phyloP scores from a whole-genome alignment of 805 yeast genomes.

The Metschnikowia reukaufii region DNA sequence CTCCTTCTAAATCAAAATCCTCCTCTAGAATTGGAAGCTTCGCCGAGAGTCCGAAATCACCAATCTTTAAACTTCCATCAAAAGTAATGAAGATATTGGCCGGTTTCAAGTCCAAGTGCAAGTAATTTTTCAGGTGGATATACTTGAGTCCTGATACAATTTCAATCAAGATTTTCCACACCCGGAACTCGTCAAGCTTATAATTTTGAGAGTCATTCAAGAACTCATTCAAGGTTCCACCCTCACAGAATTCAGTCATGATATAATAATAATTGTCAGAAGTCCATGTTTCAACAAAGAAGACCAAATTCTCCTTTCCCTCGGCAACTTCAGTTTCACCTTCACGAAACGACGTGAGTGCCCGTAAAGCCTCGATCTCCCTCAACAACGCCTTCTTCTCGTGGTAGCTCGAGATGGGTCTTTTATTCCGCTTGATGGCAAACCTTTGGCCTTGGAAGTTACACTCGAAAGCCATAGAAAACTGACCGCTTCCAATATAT shows the following conservation, averaged over 20 bases:
- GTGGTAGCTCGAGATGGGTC: slow-evolving; percentile 50
- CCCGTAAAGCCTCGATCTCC: slow-evolving; percentile 71
- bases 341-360: slow-evolving; percentile 39
- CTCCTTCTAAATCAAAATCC: slow-evolving; percentile 91
- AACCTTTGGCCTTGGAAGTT: slow-evolving; percentile 63
- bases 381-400: slow-evolving; percentile 64
- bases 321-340: slow-evolving; percentile 47
- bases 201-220: slow-evolving; percentile 71
- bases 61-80: slow-evolving; percentile 91
- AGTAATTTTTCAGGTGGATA: slow-evolving; percentile 69
- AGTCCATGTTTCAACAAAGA: slow-evolving; percentile 85
- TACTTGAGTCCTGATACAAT: slow-evolving; percentile 74
- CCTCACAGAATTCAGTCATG: slow-evolving; percentile 94
- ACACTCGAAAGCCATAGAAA: slow-evolving; percentile 84
- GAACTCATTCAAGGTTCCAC: slow-evolving; percentile 84
- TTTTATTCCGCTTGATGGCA: slow-evolving; percentile 86
- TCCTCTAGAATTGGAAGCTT: slow-evolving; percentile 65
- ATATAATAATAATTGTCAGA: slow-evolving; percentile 72
- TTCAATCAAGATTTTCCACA: slow-evolving; percentile 94
- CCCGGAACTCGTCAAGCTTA: slow-evolving; percentile 90
- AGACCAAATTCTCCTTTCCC: slow-evolving; percentile 76
- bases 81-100: slow-evolving; percentile 92
- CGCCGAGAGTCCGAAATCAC: slow-evolving; percentile 95
- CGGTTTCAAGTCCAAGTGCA: slow-evolving; percentile 92
- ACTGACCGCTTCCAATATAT: slow-evolving; percentile 81